Conservation (phyloP, 2,329 filamentous ascomycete species). For the Diaporthe australafricana region DNA sequence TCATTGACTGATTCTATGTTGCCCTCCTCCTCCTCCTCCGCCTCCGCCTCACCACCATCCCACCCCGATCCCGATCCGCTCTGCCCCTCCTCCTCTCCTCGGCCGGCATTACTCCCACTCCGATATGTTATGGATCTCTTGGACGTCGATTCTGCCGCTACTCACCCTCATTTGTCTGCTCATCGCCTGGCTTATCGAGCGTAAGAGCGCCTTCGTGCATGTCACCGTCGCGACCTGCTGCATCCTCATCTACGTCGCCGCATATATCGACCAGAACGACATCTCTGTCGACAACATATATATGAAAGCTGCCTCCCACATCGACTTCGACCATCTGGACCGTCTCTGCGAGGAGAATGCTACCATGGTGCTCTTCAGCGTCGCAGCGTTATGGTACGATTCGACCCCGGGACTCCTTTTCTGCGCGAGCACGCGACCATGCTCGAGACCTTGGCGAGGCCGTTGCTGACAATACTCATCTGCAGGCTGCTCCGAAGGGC, state of each 20-base stretch:
- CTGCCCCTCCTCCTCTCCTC: conserved; percentile 38
- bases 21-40: conserved; percentile 29
- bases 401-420: conserved; percentile 16
- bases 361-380: conserved; percentile 66
- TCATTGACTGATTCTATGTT: conserved; percentile 23
- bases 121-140: conserved; percentile 64
- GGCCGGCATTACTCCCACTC: conserved; percentile 47
- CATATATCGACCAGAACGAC: conserved; percentile 55
- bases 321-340: conserved; percentile 61
- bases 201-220: conserved; percentile 56
- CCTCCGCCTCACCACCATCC: conserved; percentile 36
- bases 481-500: conserved; percentile 85
- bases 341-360: conserved; percentile 60
- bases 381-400: conserved; percentile 65
- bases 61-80: conserved; percentile 37
- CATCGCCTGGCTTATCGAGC: conserved; percentile 56
- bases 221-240: conserved; percentile 54
- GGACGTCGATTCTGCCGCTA: conserved; percentile 57
- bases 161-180: conserved; percentile 56
- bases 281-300: conserved; percentile 50
- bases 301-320: conserved; percentile 50
- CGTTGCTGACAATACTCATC: conserved; percentile 33
- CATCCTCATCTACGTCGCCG: conserved; percentile 54
- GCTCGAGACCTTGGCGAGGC: neutral
- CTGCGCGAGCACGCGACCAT: conserved; percentile 15